A percentile compares a stretch with the other conserved stretches of the same genome.
Evolutionary conservation across 371 early-diverging fungal species (phyloP).

Genomic region (Mucor racemosus): DNA sequence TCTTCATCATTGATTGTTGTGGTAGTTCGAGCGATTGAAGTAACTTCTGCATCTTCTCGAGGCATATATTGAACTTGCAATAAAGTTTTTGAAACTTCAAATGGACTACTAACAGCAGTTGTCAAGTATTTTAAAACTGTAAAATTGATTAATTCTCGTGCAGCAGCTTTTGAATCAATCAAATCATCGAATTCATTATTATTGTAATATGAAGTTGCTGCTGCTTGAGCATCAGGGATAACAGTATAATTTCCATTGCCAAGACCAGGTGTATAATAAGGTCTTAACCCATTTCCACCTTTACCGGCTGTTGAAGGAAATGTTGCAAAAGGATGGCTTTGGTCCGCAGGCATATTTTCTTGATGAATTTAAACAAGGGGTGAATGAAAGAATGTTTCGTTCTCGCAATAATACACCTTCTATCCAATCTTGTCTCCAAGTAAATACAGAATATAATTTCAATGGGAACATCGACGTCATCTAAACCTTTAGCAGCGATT

Average conservation of each 20-base stretch:
- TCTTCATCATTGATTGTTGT: slow-evolving; percentile 5
- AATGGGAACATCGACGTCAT: slow-evolving; percentile 5
- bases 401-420: not conserved
- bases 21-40: slow-evolving; percentile 19
- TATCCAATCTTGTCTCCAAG: not conserved
- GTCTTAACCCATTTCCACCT: slow-evolving; percentile 46
- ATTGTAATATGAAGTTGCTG: slow-evolving; percentile 28
- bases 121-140: slow-evolving; percentile 72
- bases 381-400: slow-evolving; percentile 1
- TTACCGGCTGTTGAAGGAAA: slow-evolving; percentile 46
- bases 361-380: slow-evolving; percentile 12
- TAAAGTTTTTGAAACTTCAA: slow-evolving; percentile 77
- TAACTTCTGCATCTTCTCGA: slow-evolving; percentile 49
- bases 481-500: not conserved
- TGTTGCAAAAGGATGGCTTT: slow-evolving; percentile 45
- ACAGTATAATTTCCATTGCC: slow-evolving; percentile 43
- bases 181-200: slow-evolving; percentile 46
- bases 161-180: slow-evolving; percentile 56
- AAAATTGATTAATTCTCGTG: slow-evolving; percentile 66
- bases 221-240: slow-evolving; percentile 25
- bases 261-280: slow-evolving; percentile 54
- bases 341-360: slow-evolving; percentile 36
- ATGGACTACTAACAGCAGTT: slow-evolving; percentile 71
- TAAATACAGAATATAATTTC: not conserved
- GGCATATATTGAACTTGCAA: slow-evolving; percentile 86